These are phyloP conservation scores for Bassia scoparia DNA, from an alignment of 148 eudicot species.

Conservation along the genomic window DNA sequence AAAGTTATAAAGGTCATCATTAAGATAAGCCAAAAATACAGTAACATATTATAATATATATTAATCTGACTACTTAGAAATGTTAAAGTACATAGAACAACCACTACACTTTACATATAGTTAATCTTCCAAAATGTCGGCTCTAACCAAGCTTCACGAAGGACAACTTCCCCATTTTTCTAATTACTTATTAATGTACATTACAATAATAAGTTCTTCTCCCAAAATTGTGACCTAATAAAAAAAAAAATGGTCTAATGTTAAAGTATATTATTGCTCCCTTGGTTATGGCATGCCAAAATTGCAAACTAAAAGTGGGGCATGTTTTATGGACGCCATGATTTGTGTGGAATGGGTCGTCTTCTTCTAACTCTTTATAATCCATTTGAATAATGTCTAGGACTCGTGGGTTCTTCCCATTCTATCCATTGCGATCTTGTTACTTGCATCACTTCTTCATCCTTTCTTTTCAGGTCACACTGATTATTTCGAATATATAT, in stretches of 20 bases:
- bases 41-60: background rate
- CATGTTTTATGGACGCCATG: constrained; percentile 53
- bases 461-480: constrained; percentile 20
- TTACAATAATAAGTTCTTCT: constrained; percentile 4
- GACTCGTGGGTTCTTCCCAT: constrained; percentile 25
- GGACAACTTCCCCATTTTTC: constrained; percentile 36
- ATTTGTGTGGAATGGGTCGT: constrained; percentile 60
- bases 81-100: constrained; percentile 11
- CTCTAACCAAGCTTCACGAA: constrained; percentile 22
- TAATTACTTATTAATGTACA: no score
- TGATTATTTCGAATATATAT: background rate
- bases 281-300: no score
- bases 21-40: no score
- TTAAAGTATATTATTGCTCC: background rate
- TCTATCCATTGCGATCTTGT: constrained; percentile 25
- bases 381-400: constrained; percentile 46
- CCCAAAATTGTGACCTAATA: constrained; percentile 26
- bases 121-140: constrained; percentile 39
- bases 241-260: background rate
- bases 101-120: constrained; percentile 14
- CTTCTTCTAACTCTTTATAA: constrained; percentile 48
- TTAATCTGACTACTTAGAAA: background rate
- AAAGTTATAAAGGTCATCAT: no score
- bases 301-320: background rate
- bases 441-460: constrained; percentile 21